A percentile compares a stretch with the other conserved stretches of the same genome.
Conservation (phyloP, 441 rosid genomes). For the Brassica balearica region DNA sequence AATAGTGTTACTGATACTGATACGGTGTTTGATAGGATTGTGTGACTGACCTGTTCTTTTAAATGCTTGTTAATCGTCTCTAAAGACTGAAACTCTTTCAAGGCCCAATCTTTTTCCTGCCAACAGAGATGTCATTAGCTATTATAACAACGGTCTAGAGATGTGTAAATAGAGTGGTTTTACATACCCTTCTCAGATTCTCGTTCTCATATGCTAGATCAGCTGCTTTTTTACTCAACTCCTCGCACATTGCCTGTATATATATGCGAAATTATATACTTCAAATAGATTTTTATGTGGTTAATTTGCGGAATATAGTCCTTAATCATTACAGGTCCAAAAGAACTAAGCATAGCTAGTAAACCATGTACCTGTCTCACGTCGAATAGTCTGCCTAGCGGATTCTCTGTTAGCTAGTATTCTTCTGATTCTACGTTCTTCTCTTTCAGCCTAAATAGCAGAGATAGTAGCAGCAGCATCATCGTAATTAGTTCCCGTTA, state of each 20-base stretch:
- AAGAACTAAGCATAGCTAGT: neutral
- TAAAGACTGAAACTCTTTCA: conserved; percentile 67
- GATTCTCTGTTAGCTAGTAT: conserved; percentile 95
- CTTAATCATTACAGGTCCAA: conserved; percentile 3
- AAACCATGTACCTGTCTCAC: conserved; percentile 68
- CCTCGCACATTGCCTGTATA: conserved; percentile 80
- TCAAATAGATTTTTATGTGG: neutral
- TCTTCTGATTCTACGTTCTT: conserved; percentile 75
- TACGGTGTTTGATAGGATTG: conserved; percentile 21
- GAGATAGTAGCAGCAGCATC: no score
- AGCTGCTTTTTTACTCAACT: conserved; percentile 75
- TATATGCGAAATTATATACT: neutral
- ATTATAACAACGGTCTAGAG: neutral
- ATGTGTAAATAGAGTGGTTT: neutral
- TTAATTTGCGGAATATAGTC: neutral
- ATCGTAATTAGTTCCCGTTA: no score
- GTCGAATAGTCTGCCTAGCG: conserved; percentile 90
- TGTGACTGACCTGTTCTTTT: conserved; percentile 73
- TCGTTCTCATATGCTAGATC: conserved; percentile 75
- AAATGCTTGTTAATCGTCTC: conserved; percentile 69
- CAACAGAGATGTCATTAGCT: conserved; percentile 37
- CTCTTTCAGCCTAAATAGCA: conserved; percentile 77
- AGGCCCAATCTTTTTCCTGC: conserved; percentile 78
- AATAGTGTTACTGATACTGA: conserved; percentile 10
- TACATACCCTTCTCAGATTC: conserved; percentile 67